Conservation (phyloP, 257 asterid genomes). For the Salvia hispanica region DNA sequence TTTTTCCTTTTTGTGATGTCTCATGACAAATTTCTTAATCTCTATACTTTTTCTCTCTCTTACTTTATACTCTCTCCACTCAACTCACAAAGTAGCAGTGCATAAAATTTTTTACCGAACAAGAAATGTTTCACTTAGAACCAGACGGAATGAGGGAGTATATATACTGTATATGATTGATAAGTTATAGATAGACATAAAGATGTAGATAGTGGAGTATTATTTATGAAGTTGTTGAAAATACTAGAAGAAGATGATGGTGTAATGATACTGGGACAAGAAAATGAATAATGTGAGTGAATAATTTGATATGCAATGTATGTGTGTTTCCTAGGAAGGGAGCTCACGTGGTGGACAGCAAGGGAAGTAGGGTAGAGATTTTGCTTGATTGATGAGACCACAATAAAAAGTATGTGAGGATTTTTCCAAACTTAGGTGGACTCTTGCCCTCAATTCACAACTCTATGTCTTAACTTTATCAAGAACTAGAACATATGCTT, state of each 20-base stretch:
- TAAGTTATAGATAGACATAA: no score
- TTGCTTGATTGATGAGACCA: conserved; percentile 25
- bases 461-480: conserved; percentile 15
- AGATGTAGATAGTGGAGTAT: no score
- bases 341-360: conserved; percentile 55
- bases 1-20: no score
- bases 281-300: conserved; percentile 16
- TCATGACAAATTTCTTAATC: no score
- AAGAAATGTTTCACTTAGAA: no score
- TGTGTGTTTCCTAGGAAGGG: conserved; percentile 68
- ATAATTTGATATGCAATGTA: conserved; percentile 31
- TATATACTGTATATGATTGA: no score
- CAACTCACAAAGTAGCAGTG: no score
- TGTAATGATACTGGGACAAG: conserved; percentile 7
- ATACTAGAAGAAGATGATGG: conserved; percentile 5
- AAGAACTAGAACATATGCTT: conserved; percentile 42
- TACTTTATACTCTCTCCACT: no score
- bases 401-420: conserved; percentile 11
- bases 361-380: conserved; percentile 47
- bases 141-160: no score
- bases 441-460: conserved; percentile 47
- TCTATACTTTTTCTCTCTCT: no score
- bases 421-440: conserved; percentile 41
- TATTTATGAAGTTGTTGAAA: background rate
- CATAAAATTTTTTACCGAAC: no score